Conservation (phyloP, 345 rosid species). For the Gossypium herbaceum region DNA sequence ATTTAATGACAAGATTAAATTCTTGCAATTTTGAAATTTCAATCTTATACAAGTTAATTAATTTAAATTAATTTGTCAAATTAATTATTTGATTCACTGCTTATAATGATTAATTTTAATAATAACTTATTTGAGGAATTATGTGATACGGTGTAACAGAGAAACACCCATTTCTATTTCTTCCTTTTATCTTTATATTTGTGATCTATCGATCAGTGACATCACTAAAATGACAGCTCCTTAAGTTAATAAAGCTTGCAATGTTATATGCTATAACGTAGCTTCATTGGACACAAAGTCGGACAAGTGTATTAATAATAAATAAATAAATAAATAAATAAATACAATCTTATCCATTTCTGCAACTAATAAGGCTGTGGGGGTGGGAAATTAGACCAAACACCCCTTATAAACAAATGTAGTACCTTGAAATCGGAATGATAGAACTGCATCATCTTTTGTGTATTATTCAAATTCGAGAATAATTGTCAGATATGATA, state of each 20-base stretch:
- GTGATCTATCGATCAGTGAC: not conserved
- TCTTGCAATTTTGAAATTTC: too few species aligned
- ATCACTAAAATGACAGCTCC: not conserved
- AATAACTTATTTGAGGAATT: too few species aligned
- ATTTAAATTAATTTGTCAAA: too few species aligned
- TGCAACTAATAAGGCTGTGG: slow-evolving; percentile 13
- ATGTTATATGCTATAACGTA: not conserved
- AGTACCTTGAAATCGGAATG: not conserved
- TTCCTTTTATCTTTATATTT: not conserved
- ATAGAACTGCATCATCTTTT: slow-evolving; percentile 12
- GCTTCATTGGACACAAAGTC: not conserved
- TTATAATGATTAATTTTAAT: too few species aligned
- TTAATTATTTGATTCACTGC: too few species aligned
- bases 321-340: not conserved
- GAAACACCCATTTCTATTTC: not conserved
- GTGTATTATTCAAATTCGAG: not conserved
- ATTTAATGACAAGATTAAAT: too few species aligned
- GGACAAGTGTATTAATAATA: not conserved
- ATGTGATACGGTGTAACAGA: not conserved
- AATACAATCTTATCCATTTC: slow-evolving; percentile 11
- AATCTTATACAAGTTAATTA: too few species aligned
- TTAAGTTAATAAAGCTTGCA: not conserved
- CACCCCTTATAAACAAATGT: not conserved
- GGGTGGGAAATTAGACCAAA: not conserved
- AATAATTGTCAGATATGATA: too few species aligned